Evolutionary conservation across 2,329 filamentous ascomycete species (phyloP).

Genomic region (Metarhizium rileyi): DNA sequence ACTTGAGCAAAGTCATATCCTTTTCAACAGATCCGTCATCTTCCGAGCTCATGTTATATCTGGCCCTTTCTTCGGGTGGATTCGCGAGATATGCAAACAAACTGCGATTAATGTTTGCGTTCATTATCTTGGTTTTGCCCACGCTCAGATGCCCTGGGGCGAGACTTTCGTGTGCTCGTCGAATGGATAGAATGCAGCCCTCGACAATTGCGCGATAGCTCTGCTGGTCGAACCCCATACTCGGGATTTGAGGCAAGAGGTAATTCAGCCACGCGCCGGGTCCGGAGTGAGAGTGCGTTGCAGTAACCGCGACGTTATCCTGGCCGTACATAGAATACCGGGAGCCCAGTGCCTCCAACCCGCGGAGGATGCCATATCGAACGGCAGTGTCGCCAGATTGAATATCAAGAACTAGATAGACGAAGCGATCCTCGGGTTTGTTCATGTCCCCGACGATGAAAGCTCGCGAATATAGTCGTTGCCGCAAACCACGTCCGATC

Average conservation of each 20-base stretch:
- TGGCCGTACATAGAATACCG: constrained; percentile 63
- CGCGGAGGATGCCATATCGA: constrained; percentile 70
- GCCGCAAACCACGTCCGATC: constrained; percentile 71
- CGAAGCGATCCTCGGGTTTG: constrained; percentile 59
- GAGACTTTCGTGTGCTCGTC: constrained; percentile 57
- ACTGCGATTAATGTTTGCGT: constrained; percentile 77
- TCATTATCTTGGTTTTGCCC: constrained; percentile 48
- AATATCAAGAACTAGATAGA: constrained; percentile 81
- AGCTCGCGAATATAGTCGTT: constrained; percentile 75
- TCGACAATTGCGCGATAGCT: constrained; percentile 83
- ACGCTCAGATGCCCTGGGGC: constrained; percentile 55
- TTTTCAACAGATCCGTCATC: constrained; percentile 53
- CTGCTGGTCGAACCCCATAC: constrained; percentile 73
- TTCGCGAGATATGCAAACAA: constrained; percentile 79
- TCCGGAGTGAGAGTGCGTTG: constrained; percentile 83
- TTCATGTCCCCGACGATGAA: constrained; percentile 71
- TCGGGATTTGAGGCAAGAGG: constrained; percentile 79
- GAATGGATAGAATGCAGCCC: constrained; percentile 69
- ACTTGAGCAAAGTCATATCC: constrained; percentile 66
- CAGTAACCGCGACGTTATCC: constrained; percentile 78
- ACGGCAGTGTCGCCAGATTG: constrained; percentile 81
- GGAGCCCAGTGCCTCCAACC: constrained; percentile 54
- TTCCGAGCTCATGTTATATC: constrained; percentile 40
- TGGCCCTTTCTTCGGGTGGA: constrained; percentile 58
- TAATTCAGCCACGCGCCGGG: constrained; percentile 92